phyloP scores from a whole-genome alignment of 108 stramenopile species.

The Cylindrotheca fusiformis region DNA sequence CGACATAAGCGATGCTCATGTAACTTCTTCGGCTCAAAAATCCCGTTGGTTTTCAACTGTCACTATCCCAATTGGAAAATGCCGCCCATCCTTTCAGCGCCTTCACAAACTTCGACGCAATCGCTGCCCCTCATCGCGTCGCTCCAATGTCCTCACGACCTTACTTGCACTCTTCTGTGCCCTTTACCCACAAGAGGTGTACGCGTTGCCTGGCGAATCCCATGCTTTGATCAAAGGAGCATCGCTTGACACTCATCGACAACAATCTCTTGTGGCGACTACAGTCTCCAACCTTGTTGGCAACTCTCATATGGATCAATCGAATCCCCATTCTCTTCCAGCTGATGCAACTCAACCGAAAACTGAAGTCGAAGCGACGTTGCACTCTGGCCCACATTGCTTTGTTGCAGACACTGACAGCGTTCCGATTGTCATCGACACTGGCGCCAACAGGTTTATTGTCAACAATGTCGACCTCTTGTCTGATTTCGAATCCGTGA shows the following conservation, averaged over 20 bases:
- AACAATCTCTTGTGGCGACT: not conserved
- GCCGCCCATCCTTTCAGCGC: no score
- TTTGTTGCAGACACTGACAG: conserved; percentile 1
- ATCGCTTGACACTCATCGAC: not conserved
- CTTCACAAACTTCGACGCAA: no score
- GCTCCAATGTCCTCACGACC: no score
- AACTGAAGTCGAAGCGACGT: not conserved
- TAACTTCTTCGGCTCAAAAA: no score
- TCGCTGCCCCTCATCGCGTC: no score
- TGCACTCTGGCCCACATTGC: not conserved
- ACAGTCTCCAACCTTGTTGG: not conserved
- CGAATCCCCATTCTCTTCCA: not conserved
- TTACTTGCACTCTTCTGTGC: no score
- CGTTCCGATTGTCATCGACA: not conserved
- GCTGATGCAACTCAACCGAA: not conserved
- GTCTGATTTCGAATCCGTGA: not conserved
- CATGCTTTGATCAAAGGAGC: not conserved
- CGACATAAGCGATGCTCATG: no score
- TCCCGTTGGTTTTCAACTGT: no score
- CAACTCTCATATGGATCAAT: not conserved
- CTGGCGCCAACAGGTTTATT: conserved; percentile 2
- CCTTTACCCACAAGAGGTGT: not conserved
- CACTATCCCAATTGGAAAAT: no score
- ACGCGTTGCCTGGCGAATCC: not conserved
- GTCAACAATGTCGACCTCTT: not conserved